phyloP scores from a whole-genome alignment of 2,329 filamentous ascomycete genomes.

The Trichocomaceae sp. region DNA sequence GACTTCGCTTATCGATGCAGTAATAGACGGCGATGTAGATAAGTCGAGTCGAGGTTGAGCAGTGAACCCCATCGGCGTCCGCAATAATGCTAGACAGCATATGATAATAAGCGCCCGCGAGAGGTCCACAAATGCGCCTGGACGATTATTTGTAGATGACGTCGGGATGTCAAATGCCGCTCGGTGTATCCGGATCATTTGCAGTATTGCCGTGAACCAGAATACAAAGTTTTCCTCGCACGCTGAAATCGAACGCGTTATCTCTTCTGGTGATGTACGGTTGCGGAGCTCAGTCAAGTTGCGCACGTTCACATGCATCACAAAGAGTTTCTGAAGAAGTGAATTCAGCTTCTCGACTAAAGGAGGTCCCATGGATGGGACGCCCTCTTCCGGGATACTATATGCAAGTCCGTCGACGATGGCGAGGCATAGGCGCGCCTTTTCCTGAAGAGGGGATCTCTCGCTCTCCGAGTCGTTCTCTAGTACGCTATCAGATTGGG shows the following conservation, averaged over 20 bases:
- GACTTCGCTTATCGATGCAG: conserved; percentile 19
- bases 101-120: conserved; percentile 33
- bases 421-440: conserved; percentile 31
- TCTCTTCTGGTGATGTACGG: conserved; percentile 13
- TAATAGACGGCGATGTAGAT: conserved; percentile 21
- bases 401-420: conserved; percentile 35
- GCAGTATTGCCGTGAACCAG: conserved; percentile 37
- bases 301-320: conserved; percentile 22
- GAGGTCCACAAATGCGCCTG: conserved; percentile 26
- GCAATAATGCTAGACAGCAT: conserved; percentile 36
- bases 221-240: conserved; percentile 30
- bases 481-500: conserved; percentile 24
- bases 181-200: conserved; percentile 36
- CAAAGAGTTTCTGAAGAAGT: conserved; percentile 32
- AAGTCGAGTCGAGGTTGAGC: conserved; percentile 25
- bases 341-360: conserved; percentile 37
- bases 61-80: conserved; percentile 27
- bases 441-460: conserved; percentile 22
- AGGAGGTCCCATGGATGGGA: conserved; percentile 25
- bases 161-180: conserved; percentile 26
- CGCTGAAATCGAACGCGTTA: conserved; percentile 16
- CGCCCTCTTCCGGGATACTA: conserved; percentile 31
- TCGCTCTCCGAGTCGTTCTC: conserved; percentile 14
- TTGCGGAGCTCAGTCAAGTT: conserved; percentile 17
- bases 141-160: conserved; percentile 20